Evolutionary conservation across 2,329 filamentous ascomycete species (phyloP).

Genomic region (Massarina eburnea): DNA sequence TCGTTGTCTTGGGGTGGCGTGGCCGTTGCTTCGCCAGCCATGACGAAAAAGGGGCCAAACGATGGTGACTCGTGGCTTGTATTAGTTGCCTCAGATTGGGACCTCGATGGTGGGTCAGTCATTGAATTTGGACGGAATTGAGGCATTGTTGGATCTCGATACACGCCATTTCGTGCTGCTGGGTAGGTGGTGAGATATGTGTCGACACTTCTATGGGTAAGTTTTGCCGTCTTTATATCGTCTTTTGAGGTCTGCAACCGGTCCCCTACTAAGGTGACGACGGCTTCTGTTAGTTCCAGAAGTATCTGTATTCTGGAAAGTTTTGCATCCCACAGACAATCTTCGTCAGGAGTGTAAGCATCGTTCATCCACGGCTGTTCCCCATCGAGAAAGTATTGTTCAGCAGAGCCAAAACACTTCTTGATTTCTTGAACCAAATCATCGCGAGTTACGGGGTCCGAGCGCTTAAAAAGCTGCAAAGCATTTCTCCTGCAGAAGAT

Average conservation of each 20-base stretch:
- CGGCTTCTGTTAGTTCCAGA: slow-evolving; percentile 19
- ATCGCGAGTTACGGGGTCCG: slow-evolving; percentile 7
- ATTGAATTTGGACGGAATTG: slow-evolving; percentile 65
- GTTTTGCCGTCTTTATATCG: too few relatives aligned
- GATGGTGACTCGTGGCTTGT: neutral
- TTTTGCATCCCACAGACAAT: slow-evolving; percentile 26
- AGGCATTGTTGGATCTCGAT: slow-evolving; percentile 64
- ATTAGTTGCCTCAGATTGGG: neutral
- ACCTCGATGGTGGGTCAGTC: neutral
- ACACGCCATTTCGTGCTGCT: too few relatives aligned
- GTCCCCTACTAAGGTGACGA: slow-evolving; percentile 22
- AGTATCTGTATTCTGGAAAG: slow-evolving; percentile 24
- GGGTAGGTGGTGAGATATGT: too few relatives aligned
- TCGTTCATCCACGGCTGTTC: slow-evolving; percentile 7
- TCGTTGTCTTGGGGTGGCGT: neutral
- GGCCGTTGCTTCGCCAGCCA: neutral
- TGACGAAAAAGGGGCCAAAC: neutral
- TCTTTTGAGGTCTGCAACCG: too few relatives aligned
- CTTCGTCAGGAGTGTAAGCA: slow-evolving; percentile 12
- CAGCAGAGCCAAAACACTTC: slow-evolving; percentile 15
- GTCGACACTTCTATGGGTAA: too few relatives aligned
- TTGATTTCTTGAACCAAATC: slow-evolving; percentile 10
- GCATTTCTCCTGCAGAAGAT: slow-evolving; percentile 15
- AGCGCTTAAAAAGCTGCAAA: slow-evolving; percentile 10
- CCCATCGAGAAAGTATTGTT: slow-evolving; percentile 19